These are phyloP conservation scores for Coix lacrymajobi DNA, from an alignment of 176 grass and related monocot genomes.

Conservation along the genomic window DNA sequence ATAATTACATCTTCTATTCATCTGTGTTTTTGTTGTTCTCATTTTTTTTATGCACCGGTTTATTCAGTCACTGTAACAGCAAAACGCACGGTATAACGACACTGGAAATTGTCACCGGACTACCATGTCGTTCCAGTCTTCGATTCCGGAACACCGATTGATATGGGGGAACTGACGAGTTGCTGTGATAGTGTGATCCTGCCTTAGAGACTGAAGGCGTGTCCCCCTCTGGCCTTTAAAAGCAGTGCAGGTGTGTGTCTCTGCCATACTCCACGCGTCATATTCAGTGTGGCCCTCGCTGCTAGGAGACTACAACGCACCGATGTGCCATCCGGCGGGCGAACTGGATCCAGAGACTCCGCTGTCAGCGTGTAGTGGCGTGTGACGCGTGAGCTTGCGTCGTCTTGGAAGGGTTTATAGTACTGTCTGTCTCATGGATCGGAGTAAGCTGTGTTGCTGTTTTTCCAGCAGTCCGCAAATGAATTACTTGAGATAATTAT, in stretches of 20 bases:
- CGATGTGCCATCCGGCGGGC: background rate
- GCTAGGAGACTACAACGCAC: background rate
- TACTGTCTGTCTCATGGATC: background rate
- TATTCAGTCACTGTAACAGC: too few species aligned
- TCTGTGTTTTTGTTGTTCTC: too few species aligned
- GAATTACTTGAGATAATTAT: background rate
- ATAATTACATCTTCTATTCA: too few species aligned
- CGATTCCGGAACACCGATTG: too few species aligned
- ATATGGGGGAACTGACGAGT: too few species aligned
- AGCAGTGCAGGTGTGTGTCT: background rate
- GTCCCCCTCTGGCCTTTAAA: background rate
- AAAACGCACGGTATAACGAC: too few species aligned
- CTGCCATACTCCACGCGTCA: background rate
- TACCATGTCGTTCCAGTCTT: too few species aligned
- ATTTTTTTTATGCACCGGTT: too few species aligned
- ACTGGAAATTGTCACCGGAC: too few species aligned
- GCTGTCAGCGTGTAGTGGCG: slow-evolving; percentile 14
- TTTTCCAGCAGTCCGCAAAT: background rate
- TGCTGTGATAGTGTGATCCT: too few species aligned
- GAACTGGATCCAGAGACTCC: slow-evolving; percentile 1
- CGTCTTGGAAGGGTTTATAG: slow-evolving; percentile 9
- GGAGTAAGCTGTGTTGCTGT: background rate
- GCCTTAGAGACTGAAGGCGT: background rate
- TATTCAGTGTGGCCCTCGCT: background rate
- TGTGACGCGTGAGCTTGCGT: too few species aligned